Evolutionary conservation across 1,284 basidiomycete species (phyloP).

Genomic region (Vanrija sp.): DNA sequence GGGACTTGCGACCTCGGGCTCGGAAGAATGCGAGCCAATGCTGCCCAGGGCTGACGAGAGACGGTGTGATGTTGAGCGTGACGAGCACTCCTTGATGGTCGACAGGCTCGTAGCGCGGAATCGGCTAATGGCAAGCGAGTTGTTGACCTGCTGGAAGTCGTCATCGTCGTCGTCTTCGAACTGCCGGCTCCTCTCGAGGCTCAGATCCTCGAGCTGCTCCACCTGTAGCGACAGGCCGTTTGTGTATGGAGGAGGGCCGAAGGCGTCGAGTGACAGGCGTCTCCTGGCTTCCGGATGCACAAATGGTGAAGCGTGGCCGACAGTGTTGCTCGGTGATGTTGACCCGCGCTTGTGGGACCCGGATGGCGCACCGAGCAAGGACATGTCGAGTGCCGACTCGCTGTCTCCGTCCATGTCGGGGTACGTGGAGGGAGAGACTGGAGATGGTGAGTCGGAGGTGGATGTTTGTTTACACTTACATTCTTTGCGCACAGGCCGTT

Average conservation of each 20-base stretch:
- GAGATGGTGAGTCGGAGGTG: neutral
- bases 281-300: neutral
- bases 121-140: neutral
- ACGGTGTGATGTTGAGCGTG: too few relatives aligned
- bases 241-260: neutral
- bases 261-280: slow-evolving; percentile 1
- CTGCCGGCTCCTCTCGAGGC: neutral
- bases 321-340: neutral
- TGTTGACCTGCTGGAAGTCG: slow-evolving; percentile 1
- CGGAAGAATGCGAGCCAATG: neutral
- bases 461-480: neutral
- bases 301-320: neutral
- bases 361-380: too few relatives aligned
- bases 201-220: neutral
- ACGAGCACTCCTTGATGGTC: neutral
- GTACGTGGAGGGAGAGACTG: neutral
- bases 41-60: too few relatives aligned
- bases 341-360: too few relatives aligned
- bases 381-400: neutral
- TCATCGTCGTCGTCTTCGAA: neutral
- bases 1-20: neutral
- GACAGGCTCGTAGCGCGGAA: neutral
- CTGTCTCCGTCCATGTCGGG: neutral
- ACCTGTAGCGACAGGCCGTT: too few relatives aligned
- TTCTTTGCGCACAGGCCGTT: neutral